Conservation (phyloP, 169 alveolate genomes). For the Sarcocystis neurona region DNA sequence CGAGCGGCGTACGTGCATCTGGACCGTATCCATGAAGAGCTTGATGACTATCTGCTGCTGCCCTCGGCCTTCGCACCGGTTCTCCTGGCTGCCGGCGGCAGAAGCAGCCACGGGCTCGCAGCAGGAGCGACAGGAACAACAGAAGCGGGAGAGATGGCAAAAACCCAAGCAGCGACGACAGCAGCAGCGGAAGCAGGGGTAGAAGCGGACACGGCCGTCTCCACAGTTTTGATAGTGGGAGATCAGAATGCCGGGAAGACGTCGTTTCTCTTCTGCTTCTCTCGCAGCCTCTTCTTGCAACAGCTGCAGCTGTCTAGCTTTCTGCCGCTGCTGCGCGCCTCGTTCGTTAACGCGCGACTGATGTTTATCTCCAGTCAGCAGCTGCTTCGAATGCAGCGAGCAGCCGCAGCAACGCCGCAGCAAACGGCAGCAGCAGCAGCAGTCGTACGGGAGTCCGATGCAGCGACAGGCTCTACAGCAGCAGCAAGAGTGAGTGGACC, state of each 20-base stretch:
- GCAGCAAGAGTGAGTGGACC: neutral
- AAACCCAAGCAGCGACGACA: neutral
- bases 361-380: neutral
- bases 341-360: conserved; percentile 51
- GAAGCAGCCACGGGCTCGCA: neutral
- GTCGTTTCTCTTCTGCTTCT: conserved; percentile 52
- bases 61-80: neutral
- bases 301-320: conserved; percentile 42
- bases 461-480: neutral
- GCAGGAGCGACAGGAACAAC: conserved; percentile 33
- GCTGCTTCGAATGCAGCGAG: neutral
- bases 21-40: conserved; percentile 9
- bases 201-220: neutral
- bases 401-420: neutral
- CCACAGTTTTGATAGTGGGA: conserved; percentile 52
- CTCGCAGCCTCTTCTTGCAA: neutral
- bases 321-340: conserved; percentile 60
- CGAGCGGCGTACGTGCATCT: conserved; percentile 34
- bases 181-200: neutral
- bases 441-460: neutral
- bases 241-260: conserved; percentile 68
- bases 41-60: neutral
- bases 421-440: neutral
- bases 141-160: conserved; percentile 4
- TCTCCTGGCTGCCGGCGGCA: neutral